Evolutionary conservation across 1,284 basidiomycete species (phyloP).

Genomic region (Lignosus rhinocerotis): DNA sequence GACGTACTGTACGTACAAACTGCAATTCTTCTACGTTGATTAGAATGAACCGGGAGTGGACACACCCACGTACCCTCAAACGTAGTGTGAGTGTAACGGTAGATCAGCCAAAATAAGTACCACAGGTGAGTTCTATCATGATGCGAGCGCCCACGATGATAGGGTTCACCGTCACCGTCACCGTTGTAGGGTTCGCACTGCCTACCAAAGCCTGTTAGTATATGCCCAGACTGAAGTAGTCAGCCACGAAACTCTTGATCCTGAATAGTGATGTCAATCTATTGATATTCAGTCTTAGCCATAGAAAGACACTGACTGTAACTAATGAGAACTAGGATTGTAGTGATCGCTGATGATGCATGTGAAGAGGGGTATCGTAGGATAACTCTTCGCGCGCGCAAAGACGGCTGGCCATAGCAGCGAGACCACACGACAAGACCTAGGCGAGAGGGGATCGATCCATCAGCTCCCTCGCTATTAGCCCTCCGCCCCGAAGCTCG

Average conservation of each 20-base stretch:
- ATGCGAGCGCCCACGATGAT: background rate
- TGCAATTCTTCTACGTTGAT: too few relatives aligned
- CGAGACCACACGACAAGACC: background rate
- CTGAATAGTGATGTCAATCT: background rate
- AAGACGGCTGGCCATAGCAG: background rate
- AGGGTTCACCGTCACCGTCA: background rate
- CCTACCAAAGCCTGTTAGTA: background rate
- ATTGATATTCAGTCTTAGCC: too few relatives aligned
- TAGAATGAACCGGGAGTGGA: too few relatives aligned
- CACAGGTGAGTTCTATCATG: background rate
- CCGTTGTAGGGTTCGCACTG: background rate
- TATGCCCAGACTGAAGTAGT: background rate
- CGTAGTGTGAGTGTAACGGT: background rate
- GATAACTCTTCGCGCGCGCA: conserved; percentile 1
- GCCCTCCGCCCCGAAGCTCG: too few relatives aligned
- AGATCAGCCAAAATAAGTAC: background rate
- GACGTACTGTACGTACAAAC: too few relatives aligned
- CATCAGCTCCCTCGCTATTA: too few relatives aligned
- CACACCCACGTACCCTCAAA: too few relatives aligned
- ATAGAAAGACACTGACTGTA: too few relatives aligned
- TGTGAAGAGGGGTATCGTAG: background rate
- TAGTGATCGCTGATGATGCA: too few relatives aligned
- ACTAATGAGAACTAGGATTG: too few relatives aligned
- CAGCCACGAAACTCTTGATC: background rate
- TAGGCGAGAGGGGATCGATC: too few relatives aligned